Base-by-base conservation (phyloP, 2,329 filamentous ascomycete genomes). In the Blumeria hordei region DNA sequence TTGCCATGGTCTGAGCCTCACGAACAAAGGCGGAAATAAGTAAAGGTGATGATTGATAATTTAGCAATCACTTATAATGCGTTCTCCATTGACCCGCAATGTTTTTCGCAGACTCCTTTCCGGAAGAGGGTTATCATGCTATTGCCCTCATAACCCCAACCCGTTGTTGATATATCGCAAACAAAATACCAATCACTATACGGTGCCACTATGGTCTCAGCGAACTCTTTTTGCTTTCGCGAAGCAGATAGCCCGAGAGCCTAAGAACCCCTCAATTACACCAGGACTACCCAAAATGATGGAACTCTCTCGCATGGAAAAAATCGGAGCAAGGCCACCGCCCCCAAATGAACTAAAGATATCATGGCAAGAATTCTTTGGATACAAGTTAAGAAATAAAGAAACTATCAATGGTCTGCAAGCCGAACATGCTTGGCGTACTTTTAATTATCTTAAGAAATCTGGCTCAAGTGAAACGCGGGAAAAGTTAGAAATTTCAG, bases 201-300 rank as follows among this genome's bases (percentile, higher is more conserved):
- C 62, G 57, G 47, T 60, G 58, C 61, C 61, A 60, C 54, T 59
- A 21, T 54, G 65, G 6, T 55, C 65, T 10, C 68, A 71, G 52
- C 71, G 80, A 58, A 74, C 74, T 3, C 78, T 88, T 56, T 73
- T 88, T 61, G 73, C 74, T 32, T 69, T 87, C 50, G 75, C 84
- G 60, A 65, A 72, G 58, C 78, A 79, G 61, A 69, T 77, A 3
- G 74, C 78, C 16, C 72, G 77, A 57, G 70, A 75, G 56, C 67
- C 80, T 45, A 81, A 78, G 65, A 72, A 77, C 21, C 72, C 80
- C 53, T 74, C 80, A 61, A 70, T 80, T 57, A 83, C 80, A 62
- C 83, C 78, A 0, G 88, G 87, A 54, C 76, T 88, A 62, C 77
- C 79, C 59, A 75, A 74, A 14, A 77, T 94, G 69, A 75, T 84